phyloP scores from a whole-genome alignment of 208 protist genomes.

The Acanthamoeba healyi region DNA sequence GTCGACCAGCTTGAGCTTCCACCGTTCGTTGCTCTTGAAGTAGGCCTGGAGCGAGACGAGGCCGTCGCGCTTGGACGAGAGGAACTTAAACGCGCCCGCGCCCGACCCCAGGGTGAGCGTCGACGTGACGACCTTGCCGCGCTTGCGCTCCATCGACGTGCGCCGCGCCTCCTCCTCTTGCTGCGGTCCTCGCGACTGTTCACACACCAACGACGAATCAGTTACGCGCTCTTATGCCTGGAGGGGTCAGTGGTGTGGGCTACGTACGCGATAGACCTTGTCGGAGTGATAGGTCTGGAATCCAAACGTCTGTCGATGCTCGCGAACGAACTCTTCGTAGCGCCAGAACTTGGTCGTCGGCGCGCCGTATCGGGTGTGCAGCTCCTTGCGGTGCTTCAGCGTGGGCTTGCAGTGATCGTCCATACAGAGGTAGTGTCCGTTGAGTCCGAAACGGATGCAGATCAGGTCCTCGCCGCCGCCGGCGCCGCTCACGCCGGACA shows the following conservation, averaged over 20 bases:
- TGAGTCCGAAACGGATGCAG: slow-evolving; percentile 24
- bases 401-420: slow-evolving; percentile 8
- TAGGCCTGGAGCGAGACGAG: not conserved
- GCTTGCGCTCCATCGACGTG: slow-evolving; percentile 1
- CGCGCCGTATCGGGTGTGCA: not conserved
- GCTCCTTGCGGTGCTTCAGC: slow-evolving; percentile 1
- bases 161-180: not conserved
- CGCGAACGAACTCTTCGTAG: not conserved
- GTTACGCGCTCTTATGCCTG: not conserved
- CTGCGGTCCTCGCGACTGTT: not conserved
- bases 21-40: slow-evolving; percentile 38
- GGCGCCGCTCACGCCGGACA: not conserved
- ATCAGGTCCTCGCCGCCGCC: not conserved
- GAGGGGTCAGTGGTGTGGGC: too few species aligned
- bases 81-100: not conserved
- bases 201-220: not conserved
- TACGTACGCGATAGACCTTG: not conserved
- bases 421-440: slow-evolving; percentile 43
- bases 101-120: not conserved
- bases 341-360: slow-evolving; percentile 6
- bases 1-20: slow-evolving; percentile 42
- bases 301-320: not conserved
- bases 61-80: slow-evolving; percentile 22
- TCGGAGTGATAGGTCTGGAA: not conserved
- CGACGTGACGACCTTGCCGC: not conserved